Base-by-base conservation (phyloP, 106 monocot genomes). In the Apostasia shenzhenica region DNA sequence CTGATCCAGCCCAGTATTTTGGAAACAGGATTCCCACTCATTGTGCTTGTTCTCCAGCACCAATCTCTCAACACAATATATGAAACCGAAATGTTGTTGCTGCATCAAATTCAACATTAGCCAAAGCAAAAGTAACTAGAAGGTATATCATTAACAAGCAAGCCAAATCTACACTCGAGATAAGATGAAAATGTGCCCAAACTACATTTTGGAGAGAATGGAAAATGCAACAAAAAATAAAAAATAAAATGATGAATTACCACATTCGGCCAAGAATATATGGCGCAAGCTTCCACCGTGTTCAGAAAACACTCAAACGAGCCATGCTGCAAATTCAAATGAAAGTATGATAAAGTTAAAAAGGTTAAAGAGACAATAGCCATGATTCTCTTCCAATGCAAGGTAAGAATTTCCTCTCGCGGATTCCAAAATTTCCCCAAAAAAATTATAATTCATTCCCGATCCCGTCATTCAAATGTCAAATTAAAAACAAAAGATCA, bases 241-340 rank as follows among this genome's bases (percentile, higher is more conserved):
- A 7, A 41, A 61, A 37, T 51, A 7, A 43, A 56, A 44, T 46
- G 26, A n/a, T 50, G 41, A 61, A 81, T 26, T 85, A 99, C 99
- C 90, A 80, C 73, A 82, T 90, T 78, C 68, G 99, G 89, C 93
- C 83, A 99, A 1, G 73, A 55, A 70, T 43, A 70, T 47, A 99
- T 99, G 4, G 85, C 99, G 70, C 99, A 99, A 61, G 93, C 99
- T 78, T 99, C 99, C 13, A 99, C 79, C 1, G 85, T 83, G 74
- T 93, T 99, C 3, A 93, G 70, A 44, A 85, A 70, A 67, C 99
- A 99, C 70, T 99, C 99, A 43, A 80, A 75, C n/a, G 73, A 46
- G n/a, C 99, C 99, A 80, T 99, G 99, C 99, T 99, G 92, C 82
- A 75, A 79, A 67, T 59, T 50, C 9, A 75, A 77, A 8, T 14